Conservation (phyloP, 768 basidiomycete species). For the Cystofilobasidium bisporidii region DNA sequence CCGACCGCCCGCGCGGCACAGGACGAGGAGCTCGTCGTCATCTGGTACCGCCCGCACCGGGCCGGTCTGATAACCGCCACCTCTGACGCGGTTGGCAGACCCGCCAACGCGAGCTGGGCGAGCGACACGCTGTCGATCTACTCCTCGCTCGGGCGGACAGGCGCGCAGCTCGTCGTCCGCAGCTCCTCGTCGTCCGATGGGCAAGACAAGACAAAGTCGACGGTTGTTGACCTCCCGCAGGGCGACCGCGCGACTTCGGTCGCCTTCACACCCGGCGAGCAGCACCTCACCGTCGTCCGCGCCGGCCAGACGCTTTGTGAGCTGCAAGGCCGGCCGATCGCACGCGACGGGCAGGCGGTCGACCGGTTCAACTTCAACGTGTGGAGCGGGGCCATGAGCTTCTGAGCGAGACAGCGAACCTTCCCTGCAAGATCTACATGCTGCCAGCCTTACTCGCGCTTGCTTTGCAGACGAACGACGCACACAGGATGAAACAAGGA, state of each 20-base stretch:
- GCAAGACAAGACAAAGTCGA: no score
- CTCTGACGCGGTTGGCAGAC: not conserved
- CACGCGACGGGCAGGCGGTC: not conserved
- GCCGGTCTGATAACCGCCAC: not conserved
- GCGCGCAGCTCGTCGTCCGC: not conserved
- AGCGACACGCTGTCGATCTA: not conserved
- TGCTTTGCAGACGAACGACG: no score
- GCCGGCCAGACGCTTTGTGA: not conserved
- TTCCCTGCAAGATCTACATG: no score
- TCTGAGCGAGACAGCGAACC: not conserved
- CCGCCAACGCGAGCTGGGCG: not conserved
- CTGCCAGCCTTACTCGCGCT: no score
- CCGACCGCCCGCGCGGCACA: no score
- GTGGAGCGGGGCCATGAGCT: not conserved
- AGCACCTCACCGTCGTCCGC: not conserved
- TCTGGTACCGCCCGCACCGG: slow-evolving; percentile 1
- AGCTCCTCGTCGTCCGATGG: no score
- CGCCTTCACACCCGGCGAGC: not conserved
- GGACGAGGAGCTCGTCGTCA: not conserved
- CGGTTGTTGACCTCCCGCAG: no score
- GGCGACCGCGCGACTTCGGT: no score
- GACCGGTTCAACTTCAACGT: slow-evolving; percentile 1
- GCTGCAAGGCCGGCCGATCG: not conserved
- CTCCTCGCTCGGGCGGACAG: not conserved
- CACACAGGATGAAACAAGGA: no score